A percentile compares a stretch with the other conserved stretches of the same genome.
phyloP scores from a whole-genome alignment of 2,329 filamentous ascomycete species.

The Monosporascus ibericus region DNA sequence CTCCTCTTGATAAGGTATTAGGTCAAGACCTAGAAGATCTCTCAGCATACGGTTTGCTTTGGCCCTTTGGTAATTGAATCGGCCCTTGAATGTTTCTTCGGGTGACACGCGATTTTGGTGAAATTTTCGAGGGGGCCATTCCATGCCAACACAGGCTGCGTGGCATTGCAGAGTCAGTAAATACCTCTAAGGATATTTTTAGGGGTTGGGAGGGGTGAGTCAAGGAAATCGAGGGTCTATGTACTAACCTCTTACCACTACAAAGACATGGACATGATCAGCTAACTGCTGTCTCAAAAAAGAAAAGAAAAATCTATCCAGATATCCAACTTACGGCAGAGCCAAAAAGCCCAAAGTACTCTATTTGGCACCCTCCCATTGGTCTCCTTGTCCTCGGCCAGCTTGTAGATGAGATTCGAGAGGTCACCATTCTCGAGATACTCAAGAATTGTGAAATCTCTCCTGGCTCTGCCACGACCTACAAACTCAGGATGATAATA shows the following conservation, averaged over 20 bases:
- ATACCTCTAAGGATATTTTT: not conserved
- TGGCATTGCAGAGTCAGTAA: not conserved
- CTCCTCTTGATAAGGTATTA: not conserved
- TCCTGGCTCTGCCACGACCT: not conserved
- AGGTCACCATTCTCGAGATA: conserved; percentile 14
- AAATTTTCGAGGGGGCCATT: not conserved
- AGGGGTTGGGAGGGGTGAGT: not conserved
- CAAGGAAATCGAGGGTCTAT: not conserved
- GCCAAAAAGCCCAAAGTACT: conserved; percentile 14
- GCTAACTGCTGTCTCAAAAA: conserved; percentile 10
- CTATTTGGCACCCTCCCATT: conserved; percentile 5
- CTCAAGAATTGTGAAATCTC: conserved; percentile 13
- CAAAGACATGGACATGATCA: conserved; percentile 10
- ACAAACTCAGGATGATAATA: too few relatives aligned
- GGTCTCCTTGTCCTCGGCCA: not conserved
- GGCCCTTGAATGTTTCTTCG: not conserved
- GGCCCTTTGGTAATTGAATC: not conserved
- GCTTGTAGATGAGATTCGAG: conserved; percentile 6
- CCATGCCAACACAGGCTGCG: not conserved
- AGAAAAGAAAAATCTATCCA: not conserved
- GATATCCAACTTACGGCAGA: conserved; percentile 10
- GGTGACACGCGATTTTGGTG: not conserved
- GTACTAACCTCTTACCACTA: not conserved
- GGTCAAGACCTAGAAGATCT: not conserved
- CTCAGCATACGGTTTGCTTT: not conserved